phyloP scores from a whole-genome alignment of 208 protist species.

The Vickermania spadyakhi region DNA sequence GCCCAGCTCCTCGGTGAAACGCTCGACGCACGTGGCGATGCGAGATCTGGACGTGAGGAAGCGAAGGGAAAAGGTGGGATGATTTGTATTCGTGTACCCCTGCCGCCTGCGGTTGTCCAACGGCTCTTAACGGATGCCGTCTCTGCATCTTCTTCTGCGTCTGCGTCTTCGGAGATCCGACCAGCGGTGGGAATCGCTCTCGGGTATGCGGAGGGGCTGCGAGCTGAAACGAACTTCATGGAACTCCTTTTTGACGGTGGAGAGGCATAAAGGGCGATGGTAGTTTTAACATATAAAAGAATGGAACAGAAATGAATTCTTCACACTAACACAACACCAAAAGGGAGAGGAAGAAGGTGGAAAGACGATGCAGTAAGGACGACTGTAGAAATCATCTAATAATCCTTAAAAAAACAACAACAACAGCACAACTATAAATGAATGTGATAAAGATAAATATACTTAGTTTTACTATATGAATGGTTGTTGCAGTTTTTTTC shows the following conservation, averaged over 20 bases:
- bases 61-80: constrained; percentile 4
- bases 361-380: no score
- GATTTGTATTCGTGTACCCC: constrained; percentile 46
- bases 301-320: background rate
- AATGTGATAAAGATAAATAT: background rate
- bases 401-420: background rate
- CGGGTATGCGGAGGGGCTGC: constrained; percentile 35
- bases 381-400: no score
- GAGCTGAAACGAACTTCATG: constrained; percentile 45
- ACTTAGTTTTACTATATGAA: background rate
- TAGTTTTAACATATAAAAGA: background rate
- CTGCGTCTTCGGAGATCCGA: background rate
- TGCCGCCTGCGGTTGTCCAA: constrained; percentile 23
- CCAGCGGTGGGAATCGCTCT: constrained; percentile 28
- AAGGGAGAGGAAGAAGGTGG: no score
- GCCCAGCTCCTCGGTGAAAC: background rate
- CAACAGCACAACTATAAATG: background rate
- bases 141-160: constrained; percentile 4
- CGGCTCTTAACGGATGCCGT: constrained; percentile 9
- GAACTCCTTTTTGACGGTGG: constrained; percentile 5
- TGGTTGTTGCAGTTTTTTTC: background rate
- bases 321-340: background rate
- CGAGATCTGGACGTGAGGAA: background rate
- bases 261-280: background rate
- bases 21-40: background rate